phyloP scores from a whole-genome alignment of 2,329 filamentous ascomycete species.

The Xylaria sp. region DNA sequence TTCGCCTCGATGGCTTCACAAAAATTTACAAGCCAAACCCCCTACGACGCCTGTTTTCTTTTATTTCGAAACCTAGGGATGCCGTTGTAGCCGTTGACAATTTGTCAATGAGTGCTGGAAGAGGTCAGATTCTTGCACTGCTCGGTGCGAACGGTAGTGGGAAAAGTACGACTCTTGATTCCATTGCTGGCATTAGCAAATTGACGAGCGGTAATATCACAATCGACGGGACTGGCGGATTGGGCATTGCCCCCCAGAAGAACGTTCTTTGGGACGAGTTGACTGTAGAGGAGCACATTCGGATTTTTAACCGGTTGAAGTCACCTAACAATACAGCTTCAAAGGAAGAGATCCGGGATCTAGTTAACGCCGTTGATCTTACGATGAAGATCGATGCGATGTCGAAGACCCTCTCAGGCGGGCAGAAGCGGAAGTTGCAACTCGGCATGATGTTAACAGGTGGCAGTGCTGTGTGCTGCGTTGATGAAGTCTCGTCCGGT shows the following conservation, averaged over 20 bases:
- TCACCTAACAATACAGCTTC: slow-evolving; percentile 65
- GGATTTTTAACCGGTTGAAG: slow-evolving; percentile 86
- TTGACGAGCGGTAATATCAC: slow-evolving; percentile 80
- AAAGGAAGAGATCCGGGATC: slow-evolving; percentile 67
- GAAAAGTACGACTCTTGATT: slow-evolving; percentile 89
- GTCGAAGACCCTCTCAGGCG: slow-evolving; percentile 84
- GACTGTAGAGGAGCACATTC: slow-evolving; percentile 85
- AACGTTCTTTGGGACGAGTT: slow-evolving; percentile 94
- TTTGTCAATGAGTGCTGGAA: slow-evolving; percentile 74
- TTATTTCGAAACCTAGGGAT: slow-evolving; percentile 61
- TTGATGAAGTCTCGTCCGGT: slow-evolving; percentile 91
- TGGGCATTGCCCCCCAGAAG: slow-evolving; percentile 91
- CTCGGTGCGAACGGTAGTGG: slow-evolving; percentile 91
- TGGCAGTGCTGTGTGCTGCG: slow-evolving; percentile 85
- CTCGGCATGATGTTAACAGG: slow-evolving; percentile 96
- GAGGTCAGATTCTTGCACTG: slow-evolving; percentile 86
- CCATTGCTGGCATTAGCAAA: slow-evolving; percentile 83
- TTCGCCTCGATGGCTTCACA: slow-evolving; percentile 77
- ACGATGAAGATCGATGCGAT: slow-evolving; percentile 76
- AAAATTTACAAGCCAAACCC: slow-evolving; percentile 79
- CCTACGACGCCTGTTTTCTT: slow-evolving; percentile 64
- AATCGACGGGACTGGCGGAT: slow-evolving; percentile 79
- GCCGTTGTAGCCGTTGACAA: slow-evolving; percentile 82
- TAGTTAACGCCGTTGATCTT: slow-evolving; percentile 79
- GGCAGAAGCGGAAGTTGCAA: slow-evolving; percentile 92